Base-by-base conservation (phyloP, 768 basidiomycete genomes). In the Holtermanniella nyarrowii region DNA sequence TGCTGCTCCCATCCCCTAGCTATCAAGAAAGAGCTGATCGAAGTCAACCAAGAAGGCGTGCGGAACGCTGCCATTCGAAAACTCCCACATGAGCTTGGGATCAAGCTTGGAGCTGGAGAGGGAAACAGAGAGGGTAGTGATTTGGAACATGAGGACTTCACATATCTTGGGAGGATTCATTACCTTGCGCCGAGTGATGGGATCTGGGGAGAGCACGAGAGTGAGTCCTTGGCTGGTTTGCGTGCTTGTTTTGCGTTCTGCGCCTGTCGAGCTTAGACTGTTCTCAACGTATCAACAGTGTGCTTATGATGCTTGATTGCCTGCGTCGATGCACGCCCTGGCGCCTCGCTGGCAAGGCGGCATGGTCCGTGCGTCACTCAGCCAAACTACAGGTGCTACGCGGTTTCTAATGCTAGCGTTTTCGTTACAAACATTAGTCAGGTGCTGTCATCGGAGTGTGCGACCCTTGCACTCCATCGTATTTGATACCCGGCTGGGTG, bases 191-290 rank as follows among this genome's bases (percentile, higher is more conserved):
- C 95, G 2, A 88, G 86, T 10, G 72, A 85, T 70, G 90, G 86
- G 3, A 74, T 84, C 65, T 97, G 95, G 95, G 95, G 95, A 42
- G 95, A 99, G 71, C 95, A 99, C 61, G 95, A 99, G 82, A 82
- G 93, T 89, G 67, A 60, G 73, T 62, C 21, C 12, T 42, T 5
- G 42, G 16, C n/a, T 45, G n/a, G n/a, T n/a, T n/a, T n/a, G 23
- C 42, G 3, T n/a, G 21, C 40, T 26, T 18, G 11, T 39, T 7
- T 7, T 37, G 31, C 31, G n/a, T n/a, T n/a, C n/a, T n/a, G n/a
- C n/a, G n/a, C n/a, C n/a, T n/a, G n/a, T n/a, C n/a, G n/a, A n/a
- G n/a, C n/a, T n/a, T n/a, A n/a, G n/a, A n/a, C n/a, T n/a, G n/a
- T n/a, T n/a, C n/a, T n/a, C n/a, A n/a, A n/a, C n/a, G n/a, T n/a